Evolutionary conservation across 2,329 filamentous ascomycete genomes (phyloP), one percentile per base, ranked within the genome.

Genomic region (Dendrostoma leiphaemia): DNA sequence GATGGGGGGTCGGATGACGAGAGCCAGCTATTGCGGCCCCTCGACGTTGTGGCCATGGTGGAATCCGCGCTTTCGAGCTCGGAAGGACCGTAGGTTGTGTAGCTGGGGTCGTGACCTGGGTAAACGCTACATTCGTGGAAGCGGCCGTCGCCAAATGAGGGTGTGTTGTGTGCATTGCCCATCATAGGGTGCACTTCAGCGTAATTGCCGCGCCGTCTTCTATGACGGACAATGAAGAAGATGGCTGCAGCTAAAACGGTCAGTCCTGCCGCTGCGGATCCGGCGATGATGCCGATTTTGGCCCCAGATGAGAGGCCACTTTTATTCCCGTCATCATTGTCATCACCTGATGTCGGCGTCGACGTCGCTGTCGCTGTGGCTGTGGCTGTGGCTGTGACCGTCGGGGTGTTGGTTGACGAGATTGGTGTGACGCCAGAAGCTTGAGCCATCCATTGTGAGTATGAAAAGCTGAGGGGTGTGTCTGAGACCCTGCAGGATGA

Each of bases 401-500:
- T 51, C 19, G 60, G 51, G 12, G 60, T 54, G 19, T 53, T 55
- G n/a, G 51, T 54, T 3, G 56, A 21, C 15, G 58, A 31, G 17
- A 55, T 53, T 4, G 60, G 38, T 1, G 60, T 41, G 4, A 57
- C 56, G 8, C 62, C 53, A 4, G 57, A 50, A 34, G 65, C 72
- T 10, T 66, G 65, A 0, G 63, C 62, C 52, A 78, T 51, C 57
- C 78, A 82, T 19, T 74, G 67, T 23, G 66, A 59, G 60, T 75
- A 65, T 15, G 66, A 66, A 0, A 83, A 62, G 24, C 61, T 63
- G 19, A 82, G 62, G 0, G 73, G 73, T 7, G 76, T 78, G 3
- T 68, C 63, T 0, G 76, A 78, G 23, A 69, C 64, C 2, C 63
- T 59, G 61, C 80, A 83, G 10, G 77, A 75, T 13, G 61, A 60